Base-by-base conservation (phyloP, 2,329 filamentous ascomycete genomes). In the Pseudohalonectria lignicola region DNA sequence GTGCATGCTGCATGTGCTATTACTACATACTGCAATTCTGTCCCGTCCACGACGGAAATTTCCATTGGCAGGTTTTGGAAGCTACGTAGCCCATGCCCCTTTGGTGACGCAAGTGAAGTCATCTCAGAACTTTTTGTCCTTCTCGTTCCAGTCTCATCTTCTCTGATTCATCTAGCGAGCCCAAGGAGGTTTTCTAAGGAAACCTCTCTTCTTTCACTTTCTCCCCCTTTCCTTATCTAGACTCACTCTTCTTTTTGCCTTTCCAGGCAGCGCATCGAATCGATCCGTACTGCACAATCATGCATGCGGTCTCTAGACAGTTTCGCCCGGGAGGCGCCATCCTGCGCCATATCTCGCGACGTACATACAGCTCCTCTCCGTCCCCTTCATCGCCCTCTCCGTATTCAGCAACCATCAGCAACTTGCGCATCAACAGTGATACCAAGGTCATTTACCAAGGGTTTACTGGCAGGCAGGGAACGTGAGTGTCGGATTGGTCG, bases 401-500 rank as follows among this genome's bases (percentile, higher is more conserved):
- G 45, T 90, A 90, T 61, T 64, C 79, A 50, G 62, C 75, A 54
- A 90, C 84, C 42, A 71, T 81, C 59, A 69, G 81, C 56, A 96
- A 96, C 73, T 77, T 96, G 56, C 83, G 86, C 66, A 88, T 96
- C 71, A 94, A 87, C 65, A 60, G 71, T 61, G 81, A 95, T 51
- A 98, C 92, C 53, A 93, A 92, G 71, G 86, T 98, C 50, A 71
- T 96, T 55, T 96, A 78, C 72, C 92, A 98, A 70, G 92, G 92
- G 51, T 96, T 96, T 65, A 96, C 90, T 41, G 90, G 90, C 61
- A 92, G 86, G 74, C 87, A 94, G 75, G 86, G 86, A 82, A 90
- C 83, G 82, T 87, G 63, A 66, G 81, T 80, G 32, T 12, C 23
- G 23, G 12, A 23, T 37, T 34, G n/a, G 33, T 37, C 39, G 41